Evolutionary conservation across 2,329 filamentous ascomycete species (phyloP), one percentile per base, ranked within the genome.

Genomic region (Claviceps sp.): DNA sequence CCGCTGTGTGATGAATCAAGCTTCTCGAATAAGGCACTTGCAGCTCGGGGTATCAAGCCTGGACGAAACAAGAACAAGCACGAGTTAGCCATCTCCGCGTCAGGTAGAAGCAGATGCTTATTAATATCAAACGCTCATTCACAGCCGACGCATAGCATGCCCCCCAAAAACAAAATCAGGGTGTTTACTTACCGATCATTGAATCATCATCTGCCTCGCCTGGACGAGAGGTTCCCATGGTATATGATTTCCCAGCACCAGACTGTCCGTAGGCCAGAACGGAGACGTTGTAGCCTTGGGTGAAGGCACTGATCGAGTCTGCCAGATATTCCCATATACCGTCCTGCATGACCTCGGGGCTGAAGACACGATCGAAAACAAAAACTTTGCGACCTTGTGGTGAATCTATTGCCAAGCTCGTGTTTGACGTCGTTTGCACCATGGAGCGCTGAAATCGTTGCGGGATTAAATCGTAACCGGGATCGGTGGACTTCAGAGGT

Each of bases 281-380:
- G 3, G 93, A 98, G 53, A 98, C 93, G 79, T 98, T 98, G 78
- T 97, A 98, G 51, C 93, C 93, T 64, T 96, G 88, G 1, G 93
- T 74, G 60, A 98, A 98, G 2, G 90, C 87, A 60, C 77, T 81
- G 59, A 97, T 86, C 60, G 89, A 94, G 59, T 98, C 93, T 55
- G 81, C 81, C 47, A 98, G 74, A 62, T 98, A 98, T 46, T 95
- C 86, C 87, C 91, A 98, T 46, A 98, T 72, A 46, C 90, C 91
- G 58, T 93, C 86, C 66, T 98, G 93, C 54, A 80, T 78, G 7
- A 89, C 77, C 2, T 93, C 85, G 60, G 90, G 82, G 36, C 82
- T 78, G 63, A 98, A 98, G 5, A 98, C 90, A 55, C 89, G 84
- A 69, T 98, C 93, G 64, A 98, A 98, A 20, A 97, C 85, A 64